Evolutionary conservation across 108 stramenopile species (phyloP).

Genomic region (Cyclotella baltica): DNA sequence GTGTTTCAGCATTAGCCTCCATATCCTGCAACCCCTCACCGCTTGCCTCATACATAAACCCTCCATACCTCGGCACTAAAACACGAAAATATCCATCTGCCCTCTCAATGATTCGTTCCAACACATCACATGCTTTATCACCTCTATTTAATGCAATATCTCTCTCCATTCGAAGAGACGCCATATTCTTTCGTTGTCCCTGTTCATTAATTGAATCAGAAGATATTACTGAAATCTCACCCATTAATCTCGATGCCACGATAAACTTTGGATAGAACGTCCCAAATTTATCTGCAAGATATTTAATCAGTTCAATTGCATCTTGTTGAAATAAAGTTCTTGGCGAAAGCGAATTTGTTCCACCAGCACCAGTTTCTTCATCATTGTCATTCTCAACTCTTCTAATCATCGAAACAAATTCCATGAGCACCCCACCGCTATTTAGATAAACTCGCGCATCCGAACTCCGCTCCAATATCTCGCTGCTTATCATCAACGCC

Average conservation of each 20-base stretch:
- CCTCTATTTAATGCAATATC: constrained; percentile 37
- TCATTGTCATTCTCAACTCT: neutral
- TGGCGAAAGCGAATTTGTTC: constrained; percentile 6
- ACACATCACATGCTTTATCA: constrained; percentile 21
- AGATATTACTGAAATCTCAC: constrained; percentile 24
- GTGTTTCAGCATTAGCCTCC: neutral
- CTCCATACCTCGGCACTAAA: constrained; percentile 50
- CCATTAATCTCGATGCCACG: constrained; percentile 47
- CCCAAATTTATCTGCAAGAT: constrained; percentile 32
- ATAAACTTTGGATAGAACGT: constrained; percentile 33
- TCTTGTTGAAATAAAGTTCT: constrained; percentile 32
- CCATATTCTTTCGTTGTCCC: neutral
- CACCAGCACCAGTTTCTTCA: constrained; percentile 6
- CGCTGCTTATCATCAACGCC: constrained; percentile 12
- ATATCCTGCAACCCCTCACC: neutral
- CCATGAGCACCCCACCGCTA: constrained; percentile 21
- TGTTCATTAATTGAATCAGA: neutral
- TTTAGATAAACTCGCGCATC: constrained; percentile 29
- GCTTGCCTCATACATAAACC: constrained; percentile 12
- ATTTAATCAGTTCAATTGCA: constrained; percentile 37
- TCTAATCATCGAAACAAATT: constrained; percentile 21
- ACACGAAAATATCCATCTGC: constrained; percentile 39
- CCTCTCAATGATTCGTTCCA: constrained; percentile 38
- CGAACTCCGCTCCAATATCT: constrained; percentile 40
- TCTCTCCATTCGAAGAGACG: constrained; percentile 27